Base-by-base conservation (phyloP, 345 rosid species). In the Chamaenerion angustifolium region DNA sequence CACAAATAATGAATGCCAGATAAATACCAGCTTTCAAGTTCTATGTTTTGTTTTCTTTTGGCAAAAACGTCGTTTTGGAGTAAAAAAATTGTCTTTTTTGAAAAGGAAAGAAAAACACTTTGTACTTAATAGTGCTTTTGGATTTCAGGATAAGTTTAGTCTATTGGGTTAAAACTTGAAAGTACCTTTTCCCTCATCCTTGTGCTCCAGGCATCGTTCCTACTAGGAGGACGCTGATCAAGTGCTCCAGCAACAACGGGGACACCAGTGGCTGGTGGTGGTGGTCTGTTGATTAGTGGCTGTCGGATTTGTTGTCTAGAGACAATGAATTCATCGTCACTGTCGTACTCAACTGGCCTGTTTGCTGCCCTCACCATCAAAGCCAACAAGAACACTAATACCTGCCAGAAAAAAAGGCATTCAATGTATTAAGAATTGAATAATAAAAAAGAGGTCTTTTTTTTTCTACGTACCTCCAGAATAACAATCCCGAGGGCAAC, bases 171-270 rank as follows among this genome's bases (percentile, higher is more conserved):
- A n/a, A 48, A 48, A 19, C 35, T 19, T 18, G 35, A 48, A 48
- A 19, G 51, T 19, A 48, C 98, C 96, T 87, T 92, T 74, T 92
- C 98, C 66, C 90, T 78, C 95, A 92, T 82, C 11, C 95, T 83
- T 55, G 94, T 59, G 59, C 98, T 92, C 98, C 98, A 92, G 47
- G 96, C 95, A 70, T 87, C 98, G 70, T 70, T 84, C 71, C 96
- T 79, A 75, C 81, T 58, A 1, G 94, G 77, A 40, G 93, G 96
- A 51, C 80, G 79, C 1, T 21, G 25, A 68, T 92, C 96, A 53
- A 72, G 69, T 62, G 83, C 48, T 43, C 80, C 85, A 58, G 85
- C 61, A 53, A 70, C 95, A 42, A 42, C 12, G 12, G 96, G 86
- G 42, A 65, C 82, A 48, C 88, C 10, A 0, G 54, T 92, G 1